phyloP scores from a whole-genome alignment of 2,329 filamentous ascomycete species.

The Stenocarpella maydis region DNA sequence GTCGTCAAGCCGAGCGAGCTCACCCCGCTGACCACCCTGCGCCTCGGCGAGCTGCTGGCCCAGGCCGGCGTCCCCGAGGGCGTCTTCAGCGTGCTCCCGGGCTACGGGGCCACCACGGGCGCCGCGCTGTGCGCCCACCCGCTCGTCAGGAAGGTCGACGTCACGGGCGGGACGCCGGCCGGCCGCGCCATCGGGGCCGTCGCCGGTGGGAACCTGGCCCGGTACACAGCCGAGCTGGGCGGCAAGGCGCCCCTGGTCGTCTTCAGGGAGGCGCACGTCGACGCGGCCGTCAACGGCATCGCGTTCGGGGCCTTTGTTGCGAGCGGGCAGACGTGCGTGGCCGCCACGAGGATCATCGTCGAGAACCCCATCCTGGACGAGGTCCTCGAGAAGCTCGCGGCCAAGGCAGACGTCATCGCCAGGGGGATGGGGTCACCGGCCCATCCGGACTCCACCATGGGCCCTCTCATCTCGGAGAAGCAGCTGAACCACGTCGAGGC shows the following conservation, averaged over 20 bases:
- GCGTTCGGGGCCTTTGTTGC: slow-evolving; percentile 66
- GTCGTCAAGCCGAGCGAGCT: slow-evolving; percentile 70
- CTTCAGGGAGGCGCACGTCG: slow-evolving; percentile 70
- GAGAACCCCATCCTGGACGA: slow-evolving; percentile 71
- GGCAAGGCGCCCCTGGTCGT: slow-evolving; percentile 76
- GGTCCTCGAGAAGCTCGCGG: slow-evolving; percentile 70
- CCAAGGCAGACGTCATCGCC: slow-evolving; percentile 65
- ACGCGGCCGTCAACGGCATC: slow-evolving; percentile 74
- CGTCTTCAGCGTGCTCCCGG: slow-evolving; percentile 70
- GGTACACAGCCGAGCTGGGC: slow-evolving; percentile 75
- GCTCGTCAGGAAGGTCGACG: slow-evolving; percentile 71
- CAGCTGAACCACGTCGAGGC: slow-evolving; percentile 73
- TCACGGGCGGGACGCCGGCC: slow-evolving; percentile 78
- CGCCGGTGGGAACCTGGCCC: slow-evolving; percentile 71
- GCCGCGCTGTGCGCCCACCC: slow-evolving; percentile 61
- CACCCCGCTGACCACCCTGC: slow-evolving; percentile 67
- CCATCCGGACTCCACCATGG: slow-evolving; percentile 68
- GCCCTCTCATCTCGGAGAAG: slow-evolving; percentile 66
- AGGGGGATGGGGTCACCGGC: slow-evolving; percentile 64
- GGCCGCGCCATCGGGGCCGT: slow-evolving; percentile 73
- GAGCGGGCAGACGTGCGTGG: slow-evolving; percentile 68
- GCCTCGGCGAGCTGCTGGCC: slow-evolving; percentile 66
- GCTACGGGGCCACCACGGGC: slow-evolving; percentile 61
- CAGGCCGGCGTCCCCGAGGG: slow-evolving; percentile 75
- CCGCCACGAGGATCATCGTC: slow-evolving; percentile 78